Base-by-base conservation (phyloP, 495 filamentous ascomycete genomes). In the Neurospora sp. region DNA sequence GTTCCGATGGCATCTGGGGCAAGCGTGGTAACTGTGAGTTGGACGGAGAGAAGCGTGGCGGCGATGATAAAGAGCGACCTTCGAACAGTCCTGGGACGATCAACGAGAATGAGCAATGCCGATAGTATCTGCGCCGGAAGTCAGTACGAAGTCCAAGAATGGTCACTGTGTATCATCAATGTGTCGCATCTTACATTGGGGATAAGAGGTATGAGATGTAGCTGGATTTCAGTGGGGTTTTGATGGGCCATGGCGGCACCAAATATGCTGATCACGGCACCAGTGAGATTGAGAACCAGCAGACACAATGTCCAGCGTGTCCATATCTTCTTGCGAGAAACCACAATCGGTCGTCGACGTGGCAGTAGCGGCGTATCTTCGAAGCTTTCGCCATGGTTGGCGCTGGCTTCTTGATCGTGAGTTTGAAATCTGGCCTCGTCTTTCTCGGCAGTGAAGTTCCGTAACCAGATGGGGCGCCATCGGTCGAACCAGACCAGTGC, bases 381-480 rank as follows among this genome's bases (percentile, higher is more conserved):
- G 54, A 66, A 66, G 54, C 54, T 66, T 66, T 66, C 62, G 27
- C 12, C 20, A 18, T 42, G 8, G 11, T 35, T 16, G 23, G 35
- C 8, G 20, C 10, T 20, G 54, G 54, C 37, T 35, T 31, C 38
- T n/a, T 74, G 62, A n/a, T 16, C 62, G 39, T 5, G 7, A 16
- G 11, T 18, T 66, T 9, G 54, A 16, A 66, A 37, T 1, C 27
- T 35, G 12, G 23, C 27, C 6, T 70, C 75, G 23, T 73, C 10
- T 2, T 77, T 10, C 72, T 80, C 77, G 7, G 76, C 71, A 0
- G 76, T 77, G 66, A 82, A 79, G 37, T 66, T 75, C 35, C 78
- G 77, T 46, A 82, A 74, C 80, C 80, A 82, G 20, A 75, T 11
- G 5, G 81, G 81, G 6, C 80, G 77, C 66, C 69, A 69, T 7